These are phyloP conservation scores for Microbotryum saponariae DNA, from an alignment of 1,284 basidiomycete species.

Conservation along the genomic window DNA sequence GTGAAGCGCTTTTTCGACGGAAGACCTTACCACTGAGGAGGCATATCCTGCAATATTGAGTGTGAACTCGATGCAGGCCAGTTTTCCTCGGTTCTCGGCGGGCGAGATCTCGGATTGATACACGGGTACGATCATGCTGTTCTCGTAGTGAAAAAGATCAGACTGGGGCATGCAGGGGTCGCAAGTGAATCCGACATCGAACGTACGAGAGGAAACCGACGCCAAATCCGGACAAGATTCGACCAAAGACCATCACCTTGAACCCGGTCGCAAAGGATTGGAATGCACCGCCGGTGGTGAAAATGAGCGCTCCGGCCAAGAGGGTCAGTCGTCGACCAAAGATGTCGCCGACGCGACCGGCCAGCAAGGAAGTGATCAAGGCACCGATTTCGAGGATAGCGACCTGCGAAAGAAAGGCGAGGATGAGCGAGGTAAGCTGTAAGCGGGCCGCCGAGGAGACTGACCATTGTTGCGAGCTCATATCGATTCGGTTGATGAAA, in stretches of 20 bases:
- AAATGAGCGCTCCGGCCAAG: constrained; percentile 76
- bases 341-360: constrained; percentile 77
- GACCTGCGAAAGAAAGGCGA: constrained; percentile 2
- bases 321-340: constrained; percentile 82
- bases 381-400: constrained; percentile 69
- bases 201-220: constrained; percentile 84
- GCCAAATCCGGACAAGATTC: constrained; percentile 82
- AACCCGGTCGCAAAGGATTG: constrained; percentile 84
- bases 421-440: no score
- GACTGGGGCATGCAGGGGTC: not conserved
- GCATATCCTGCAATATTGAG: constrained; percentile 76
- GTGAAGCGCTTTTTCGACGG: constrained; percentile 1
- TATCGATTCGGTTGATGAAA: constrained; percentile 65
- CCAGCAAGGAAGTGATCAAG: constrained; percentile 79
- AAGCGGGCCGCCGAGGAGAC: constrained; percentile 50
- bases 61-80: constrained; percentile 96
- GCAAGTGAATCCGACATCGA: not conserved
- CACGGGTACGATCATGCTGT: constrained; percentile 89
- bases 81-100: constrained; percentile 76
- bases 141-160: not conserved
- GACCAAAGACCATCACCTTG: constrained; percentile 75
- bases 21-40: constrained; percentile 71
- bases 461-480: constrained; percentile 73
- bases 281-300: constrained; percentile 78
- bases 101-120: constrained; percentile 97